Base-by-base conservation (phyloP, 2,329 filamentous ascomycete species). In the Talaromyces funiculosus region DNA sequence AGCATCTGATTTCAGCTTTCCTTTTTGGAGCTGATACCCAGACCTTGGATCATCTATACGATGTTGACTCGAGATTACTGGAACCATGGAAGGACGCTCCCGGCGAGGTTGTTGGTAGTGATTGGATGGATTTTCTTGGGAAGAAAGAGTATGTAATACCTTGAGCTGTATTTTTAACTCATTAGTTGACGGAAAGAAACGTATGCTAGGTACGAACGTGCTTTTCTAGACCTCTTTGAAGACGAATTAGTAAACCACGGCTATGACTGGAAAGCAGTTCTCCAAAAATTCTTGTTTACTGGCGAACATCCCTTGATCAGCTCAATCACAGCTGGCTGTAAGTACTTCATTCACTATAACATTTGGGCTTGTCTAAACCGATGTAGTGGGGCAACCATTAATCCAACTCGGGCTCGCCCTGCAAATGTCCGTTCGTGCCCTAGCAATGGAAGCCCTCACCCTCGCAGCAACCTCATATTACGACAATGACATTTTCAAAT, bases 361-460 rank as follows among this genome's bases (percentile, higher is more conserved):
- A n/a, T 1, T 24, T 9, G 12, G 8, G 18, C 31, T 38, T 5
- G 18, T n/a, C 33, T 54, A 3, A 54, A 3, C 3, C 18, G 16
- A 2, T 12, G 3, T 65, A 93, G 90, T 96, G 63, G 93, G 89
- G 18, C 90, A 97, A 68, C 90, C 93, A 1, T 80, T 97, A n/a
- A 94, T 97, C 61, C 94, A 97, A 69, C 82, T 99, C 2, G 92
- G 86, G n/a, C 97, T 96, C 71, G 94, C 92, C 9, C 93, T 89
- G 70, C 93, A 99, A 77, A 81, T 97, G 67, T 85, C 90, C 63
- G 94, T 84, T 67, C 89, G 88, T 61, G 93, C 95, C 65, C 73
- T 97, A 20, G 92, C 87, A 53, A 94, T 96, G 75, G 94, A 99
- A 78, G 90, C 92, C 0, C 81, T 99, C 0, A 86, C 85, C 0